These are phyloP conservation scores for Scheffersomyces coipomensis DNA, from an alignment of 805 yeast genomes.

Conservation along the genomic window DNA sequence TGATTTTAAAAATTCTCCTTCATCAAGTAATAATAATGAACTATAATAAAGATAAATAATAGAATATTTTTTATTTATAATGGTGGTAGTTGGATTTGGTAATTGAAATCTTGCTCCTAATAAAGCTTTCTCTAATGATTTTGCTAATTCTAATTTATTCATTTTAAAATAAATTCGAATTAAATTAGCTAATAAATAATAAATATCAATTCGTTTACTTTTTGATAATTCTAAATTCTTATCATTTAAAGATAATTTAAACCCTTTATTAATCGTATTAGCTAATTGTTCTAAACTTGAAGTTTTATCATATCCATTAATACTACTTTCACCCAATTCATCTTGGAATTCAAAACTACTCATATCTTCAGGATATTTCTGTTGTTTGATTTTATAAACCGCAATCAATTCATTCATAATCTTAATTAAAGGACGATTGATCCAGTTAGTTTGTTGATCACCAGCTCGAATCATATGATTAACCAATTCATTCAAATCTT, in stretches of 20 bases:
- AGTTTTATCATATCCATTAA: slow-evolving; percentile 17
- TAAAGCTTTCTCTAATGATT: slow-evolving; percentile 69
- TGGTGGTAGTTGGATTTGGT: slow-evolving; percentile 48
- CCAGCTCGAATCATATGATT: slow-evolving; percentile 50
- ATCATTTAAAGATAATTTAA: slow-evolving; percentile 77
- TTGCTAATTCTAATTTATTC: slow-evolving; percentile 68
- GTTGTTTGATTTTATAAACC: slow-evolving; percentile 35
- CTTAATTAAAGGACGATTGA: slow-evolving; percentile 41
- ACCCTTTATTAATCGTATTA: slow-evolving; percentile 65
- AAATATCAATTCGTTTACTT: slow-evolving; percentile 64
- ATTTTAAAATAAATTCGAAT: slow-evolving; percentile 68
- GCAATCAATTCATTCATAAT: slow-evolving; percentile 40
- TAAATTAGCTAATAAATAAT: slow-evolving; percentile 67
- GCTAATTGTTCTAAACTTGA: slow-evolving; percentile 53
- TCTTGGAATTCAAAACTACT: slow-evolving; percentile 12
- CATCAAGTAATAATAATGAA: slow-evolving; percentile 65
- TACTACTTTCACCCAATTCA: background rate
- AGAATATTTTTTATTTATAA: slow-evolving; percentile 38
- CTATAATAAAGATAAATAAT: slow-evolving; percentile 67
- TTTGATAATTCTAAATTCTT: slow-evolving; percentile 49
- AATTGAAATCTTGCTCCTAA: slow-evolving; percentile 50
- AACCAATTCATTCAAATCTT: slow-evolving; percentile 40
- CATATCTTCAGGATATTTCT: slow-evolving; percentile 23
- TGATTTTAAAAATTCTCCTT: slow-evolving; percentile 55
- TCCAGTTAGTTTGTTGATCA: slow-evolving; percentile 54